Conservation (phyloP, 352 stramenopile genomes). For the Pythium rhizo-oryzae region DNA sequence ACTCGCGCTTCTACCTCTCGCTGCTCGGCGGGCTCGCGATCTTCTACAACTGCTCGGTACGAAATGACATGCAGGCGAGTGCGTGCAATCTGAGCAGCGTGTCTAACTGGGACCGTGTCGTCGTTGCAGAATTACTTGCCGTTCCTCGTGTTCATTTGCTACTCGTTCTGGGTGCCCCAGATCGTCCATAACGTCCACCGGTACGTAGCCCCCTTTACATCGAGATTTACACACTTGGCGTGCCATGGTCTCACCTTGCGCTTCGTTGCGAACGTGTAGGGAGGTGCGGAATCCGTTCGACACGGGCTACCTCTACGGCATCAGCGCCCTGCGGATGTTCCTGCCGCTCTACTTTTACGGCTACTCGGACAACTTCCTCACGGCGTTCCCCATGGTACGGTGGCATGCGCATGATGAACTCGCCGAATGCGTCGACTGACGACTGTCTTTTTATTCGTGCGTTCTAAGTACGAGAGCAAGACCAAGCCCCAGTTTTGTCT, state of each 20-base stretch:
- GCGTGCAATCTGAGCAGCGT: neutral
- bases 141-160: constrained; percentile 93
- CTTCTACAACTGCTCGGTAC: constrained; percentile 92
- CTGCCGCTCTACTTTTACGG: constrained; percentile 97
- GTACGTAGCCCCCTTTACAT: constrained; percentile 26
- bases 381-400: constrained; percentile 76
- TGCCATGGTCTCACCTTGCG: neutral
- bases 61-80: neutral
- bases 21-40: constrained; percentile 89
- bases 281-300: constrained; percentile 95
- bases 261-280: constrained; percentile 27
- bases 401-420: neutral
- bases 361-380: constrained; percentile 93
- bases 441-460: neutral
- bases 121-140: constrained; percentile 74
- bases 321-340: constrained; percentile 92
- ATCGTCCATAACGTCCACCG: constrained; percentile 96
- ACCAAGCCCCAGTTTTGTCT: constrained; percentile 69
- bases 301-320: constrained; percentile 94
- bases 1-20: constrained; percentile 96
- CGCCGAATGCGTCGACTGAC: neutral
- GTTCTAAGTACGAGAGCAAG: constrained; percentile 82
- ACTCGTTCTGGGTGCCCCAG: constrained; percentile 99
- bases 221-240: too few relatives aligned
- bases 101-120: neutral